Conservation (phyloP, 2,329 filamentous ascomycete species). For the Venturia aucupariae region DNA sequence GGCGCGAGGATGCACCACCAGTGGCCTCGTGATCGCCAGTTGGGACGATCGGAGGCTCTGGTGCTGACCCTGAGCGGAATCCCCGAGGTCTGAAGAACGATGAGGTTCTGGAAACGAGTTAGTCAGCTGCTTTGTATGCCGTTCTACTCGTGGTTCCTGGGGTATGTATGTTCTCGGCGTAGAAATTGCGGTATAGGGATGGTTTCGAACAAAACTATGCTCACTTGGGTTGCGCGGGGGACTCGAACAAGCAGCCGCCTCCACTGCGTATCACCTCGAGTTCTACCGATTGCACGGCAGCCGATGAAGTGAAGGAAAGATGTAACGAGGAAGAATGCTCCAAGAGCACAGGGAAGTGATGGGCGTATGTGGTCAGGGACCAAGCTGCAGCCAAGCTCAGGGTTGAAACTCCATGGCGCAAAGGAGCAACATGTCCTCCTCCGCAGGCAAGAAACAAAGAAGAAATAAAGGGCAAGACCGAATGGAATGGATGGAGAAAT, state of each 20-base stretch:
- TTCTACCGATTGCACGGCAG: neutral
- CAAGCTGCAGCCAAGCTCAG: constrained; percentile 1
- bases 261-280: neutral
- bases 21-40: neutral
- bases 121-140: neutral
- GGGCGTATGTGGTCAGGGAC: neutral
- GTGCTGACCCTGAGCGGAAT: neutral
- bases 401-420: neutral
- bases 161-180: neutral
- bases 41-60: neutral
- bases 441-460: neutral
- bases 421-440: neutral
- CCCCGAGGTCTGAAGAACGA: neutral
- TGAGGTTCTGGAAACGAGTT: neutral
- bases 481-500: neutral
- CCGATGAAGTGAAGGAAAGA: neutral
- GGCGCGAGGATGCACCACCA: neutral
- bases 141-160: neutral
- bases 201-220: neutral
- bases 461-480: neutral
- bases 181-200: neutral
- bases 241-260: neutral
- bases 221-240: neutral
- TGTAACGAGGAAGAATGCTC: neutral
- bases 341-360: neutral